Conservation (phyloP, 83 land plant genomes). For the Larix sibirica region DNA sequence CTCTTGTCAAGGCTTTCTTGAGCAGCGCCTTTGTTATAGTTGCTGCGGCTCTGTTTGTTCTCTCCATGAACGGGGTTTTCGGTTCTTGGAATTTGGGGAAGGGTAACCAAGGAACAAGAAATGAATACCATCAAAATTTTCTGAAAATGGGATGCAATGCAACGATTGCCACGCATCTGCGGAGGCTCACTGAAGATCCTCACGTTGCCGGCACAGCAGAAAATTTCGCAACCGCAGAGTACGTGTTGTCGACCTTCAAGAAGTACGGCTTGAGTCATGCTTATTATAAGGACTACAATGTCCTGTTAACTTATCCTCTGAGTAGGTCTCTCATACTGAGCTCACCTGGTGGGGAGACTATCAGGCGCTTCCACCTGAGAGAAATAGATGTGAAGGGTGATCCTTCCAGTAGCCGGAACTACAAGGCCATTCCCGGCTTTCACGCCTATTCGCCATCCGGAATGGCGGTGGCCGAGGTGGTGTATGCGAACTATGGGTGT, state of each 20-base stretch:
- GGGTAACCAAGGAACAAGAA: background rate
- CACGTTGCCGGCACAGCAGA: conserved; percentile 63
- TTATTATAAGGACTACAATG: conserved; percentile 26
- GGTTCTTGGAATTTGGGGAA: background rate
- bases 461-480: conserved; percentile 36
- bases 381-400: conserved; percentile 39
- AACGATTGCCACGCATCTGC: conserved; percentile 50
- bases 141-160: conserved; percentile 21
- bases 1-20: background rate
- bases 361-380: conserved; percentile 17
- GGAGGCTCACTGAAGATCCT: conserved; percentile 54
- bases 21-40: background rate
- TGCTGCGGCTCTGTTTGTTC: background rate
- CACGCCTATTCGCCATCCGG: conserved; percentile 69
- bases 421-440: conserved; percentile 47
- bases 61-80: background rate
- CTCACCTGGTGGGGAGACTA: background rate
- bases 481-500: conserved; percentile 72
- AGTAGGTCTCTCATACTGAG: conserved; percentile 36
- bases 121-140: background rate
- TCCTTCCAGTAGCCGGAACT: conserved; percentile 28
- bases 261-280: background rate
- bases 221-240: conserved; percentile 54
- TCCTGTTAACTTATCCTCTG: conserved; percentile 56
- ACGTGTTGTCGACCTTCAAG: conserved; percentile 36